Percentiles rank a stretch among this genome's conserved stretches.
Conservation (phyloP, 2,329 filamentous ascomycete genomes). For the Monosporascus ibericus region DNA sequence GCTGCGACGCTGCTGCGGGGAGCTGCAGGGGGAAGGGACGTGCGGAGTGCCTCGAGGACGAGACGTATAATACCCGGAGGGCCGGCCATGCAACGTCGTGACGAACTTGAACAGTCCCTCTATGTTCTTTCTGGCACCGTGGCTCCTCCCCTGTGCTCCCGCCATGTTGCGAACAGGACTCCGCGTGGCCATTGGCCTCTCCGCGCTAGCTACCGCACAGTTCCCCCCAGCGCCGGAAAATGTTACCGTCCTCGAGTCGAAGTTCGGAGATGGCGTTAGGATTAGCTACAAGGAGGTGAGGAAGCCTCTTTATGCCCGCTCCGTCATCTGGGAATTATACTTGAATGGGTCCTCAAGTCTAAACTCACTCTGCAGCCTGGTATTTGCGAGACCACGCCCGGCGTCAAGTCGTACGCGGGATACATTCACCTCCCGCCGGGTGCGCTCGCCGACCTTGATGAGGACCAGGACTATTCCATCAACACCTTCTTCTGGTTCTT, state of each 20-base stretch:
- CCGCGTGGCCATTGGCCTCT: slow-evolving; percentile 5
- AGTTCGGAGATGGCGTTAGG: slow-evolving; percentile 50
- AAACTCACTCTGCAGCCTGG: slow-evolving; percentile 35
- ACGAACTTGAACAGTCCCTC: too few relatives aligned
- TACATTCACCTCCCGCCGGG: slow-evolving; percentile 49
- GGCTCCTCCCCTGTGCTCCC: neutral
- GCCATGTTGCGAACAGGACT: slow-evolving; percentile 5
- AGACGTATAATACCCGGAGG: too few relatives aligned
- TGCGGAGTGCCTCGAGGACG: too few relatives aligned
- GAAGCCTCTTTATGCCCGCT: too few relatives aligned
- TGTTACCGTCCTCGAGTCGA: slow-evolving; percentile 46
- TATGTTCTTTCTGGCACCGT: too few relatives aligned
- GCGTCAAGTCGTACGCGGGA: slow-evolving; percentile 55
- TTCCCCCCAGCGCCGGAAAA: slow-evolving; percentile 24
- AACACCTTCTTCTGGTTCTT: slow-evolving; percentile 39
- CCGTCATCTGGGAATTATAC: too few relatives aligned
- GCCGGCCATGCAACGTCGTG: neutral
- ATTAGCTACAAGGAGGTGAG: slow-evolving; percentile 51
- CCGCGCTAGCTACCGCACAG: slow-evolving; percentile 15
- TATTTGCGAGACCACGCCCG: slow-evolving; percentile 48
- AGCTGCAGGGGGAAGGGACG: too few relatives aligned
- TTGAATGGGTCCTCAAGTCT: too few relatives aligned
- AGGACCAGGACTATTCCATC: slow-evolving; percentile 35
- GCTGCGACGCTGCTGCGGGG: too few relatives aligned
- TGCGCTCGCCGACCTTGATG: slow-evolving; percentile 36